Conservation (phyloP, 2,329 filamentous ascomycete genomes). For the Canariomyces notabilis region DNA sequence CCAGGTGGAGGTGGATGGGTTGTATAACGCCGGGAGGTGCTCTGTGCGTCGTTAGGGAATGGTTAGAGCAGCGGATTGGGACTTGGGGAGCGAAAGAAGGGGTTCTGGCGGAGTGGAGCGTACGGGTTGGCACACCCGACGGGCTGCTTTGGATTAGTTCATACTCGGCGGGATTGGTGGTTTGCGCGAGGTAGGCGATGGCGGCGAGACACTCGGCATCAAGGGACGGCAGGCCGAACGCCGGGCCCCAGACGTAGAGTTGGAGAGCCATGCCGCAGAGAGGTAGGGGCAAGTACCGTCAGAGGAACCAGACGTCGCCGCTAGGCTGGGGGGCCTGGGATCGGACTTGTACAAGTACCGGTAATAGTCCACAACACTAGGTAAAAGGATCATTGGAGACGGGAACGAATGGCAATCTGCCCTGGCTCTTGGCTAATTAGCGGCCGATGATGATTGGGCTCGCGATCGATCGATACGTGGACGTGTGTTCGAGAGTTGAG, state of each 20-base stretch:
- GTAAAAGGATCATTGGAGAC: no score
- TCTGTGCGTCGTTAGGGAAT: conserved; percentile 34
- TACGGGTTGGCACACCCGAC: conserved; percentile 65
- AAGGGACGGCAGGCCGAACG: conserved; percentile 83
- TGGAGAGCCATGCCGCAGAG: conserved; percentile 38
- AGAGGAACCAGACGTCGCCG: no score
- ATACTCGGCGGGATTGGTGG: conserved; percentile 57
- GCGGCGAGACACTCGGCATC: conserved; percentile 85
- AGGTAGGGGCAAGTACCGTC: no score
- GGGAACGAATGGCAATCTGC: no score
- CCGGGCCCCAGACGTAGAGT: conserved; percentile 86
- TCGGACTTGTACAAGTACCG: no score
- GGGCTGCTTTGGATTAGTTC: conserved; percentile 67
- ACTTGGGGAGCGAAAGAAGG: conserved; percentile 2
- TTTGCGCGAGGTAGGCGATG: conserved; percentile 68
- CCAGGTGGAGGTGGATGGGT: conserved; percentile 47
- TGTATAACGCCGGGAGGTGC: conserved; percentile 50
- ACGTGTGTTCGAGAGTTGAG: conserved; percentile 1
- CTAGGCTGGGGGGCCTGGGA: no score
- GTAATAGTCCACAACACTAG: no score
- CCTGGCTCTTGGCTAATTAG: background rate
- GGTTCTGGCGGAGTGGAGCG: conserved; percentile 31
- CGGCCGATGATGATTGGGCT: no score
- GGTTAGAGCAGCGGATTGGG: conserved; percentile 2
- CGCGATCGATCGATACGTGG: background rate